Percentiles rank a stretch among this genome's conserved stretches.
These are phyloP conservation scores for Alternaria sp. DNA, from an alignment of 2,329 filamentous ascomycete species.

Conservation along the genomic window DNA sequence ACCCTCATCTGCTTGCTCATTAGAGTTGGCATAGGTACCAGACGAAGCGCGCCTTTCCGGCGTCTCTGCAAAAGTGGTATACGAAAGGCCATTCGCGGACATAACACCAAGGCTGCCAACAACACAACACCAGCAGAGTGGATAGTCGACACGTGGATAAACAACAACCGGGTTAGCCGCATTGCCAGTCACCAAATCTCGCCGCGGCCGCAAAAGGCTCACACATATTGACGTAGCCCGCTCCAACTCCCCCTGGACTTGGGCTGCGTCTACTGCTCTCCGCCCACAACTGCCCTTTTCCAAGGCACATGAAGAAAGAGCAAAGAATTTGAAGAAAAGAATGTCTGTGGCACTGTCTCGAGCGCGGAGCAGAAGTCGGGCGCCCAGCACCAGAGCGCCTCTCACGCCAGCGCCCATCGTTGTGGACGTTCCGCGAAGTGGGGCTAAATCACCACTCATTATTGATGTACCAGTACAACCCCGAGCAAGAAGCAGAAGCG, in stretches of 20 bases:
- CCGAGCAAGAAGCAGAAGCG: slow-evolving; percentile 38
- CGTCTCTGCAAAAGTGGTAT: slow-evolving; percentile 17
- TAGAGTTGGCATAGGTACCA: slow-evolving; percentile 5
- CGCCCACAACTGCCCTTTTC: slow-evolving; percentile 33
- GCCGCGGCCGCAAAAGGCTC: slow-evolving; percentile 27
- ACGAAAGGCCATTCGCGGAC: slow-evolving; percentile 12
- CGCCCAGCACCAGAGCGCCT: slow-evolving; percentile 38
- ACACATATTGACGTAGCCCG: slow-evolving; percentile 34
- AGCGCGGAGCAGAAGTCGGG: slow-evolving; percentile 43
- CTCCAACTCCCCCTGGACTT: slow-evolving; percentile 33
- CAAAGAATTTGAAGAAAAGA: slow-evolving; percentile 23
- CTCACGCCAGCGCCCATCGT: slow-evolving; percentile 37
- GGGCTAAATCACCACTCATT: slow-evolving; percentile 41
- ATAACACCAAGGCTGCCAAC: slow-evolving; percentile 15
- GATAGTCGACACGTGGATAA: slow-evolving; percentile 17
- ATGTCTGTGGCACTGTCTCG: slow-evolving; percentile 43
- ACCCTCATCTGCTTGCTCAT: slow-evolving; percentile 1
- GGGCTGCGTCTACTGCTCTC: slow-evolving; percentile 31
- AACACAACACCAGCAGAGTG: slow-evolving; percentile 18
- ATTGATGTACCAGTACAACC: slow-evolving; percentile 39
- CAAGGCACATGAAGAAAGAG: slow-evolving; percentile 25
- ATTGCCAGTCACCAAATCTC: slow-evolving; percentile 21
- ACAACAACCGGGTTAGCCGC: slow-evolving; percentile 15
- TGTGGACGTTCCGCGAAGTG: slow-evolving; percentile 33
- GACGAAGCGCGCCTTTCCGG: slow-evolving; percentile 15